These are phyloP conservation scores for Leccinum broughii DNA, from an alignment of 768 basidiomycete species.

Conservation along the genomic window DNA sequence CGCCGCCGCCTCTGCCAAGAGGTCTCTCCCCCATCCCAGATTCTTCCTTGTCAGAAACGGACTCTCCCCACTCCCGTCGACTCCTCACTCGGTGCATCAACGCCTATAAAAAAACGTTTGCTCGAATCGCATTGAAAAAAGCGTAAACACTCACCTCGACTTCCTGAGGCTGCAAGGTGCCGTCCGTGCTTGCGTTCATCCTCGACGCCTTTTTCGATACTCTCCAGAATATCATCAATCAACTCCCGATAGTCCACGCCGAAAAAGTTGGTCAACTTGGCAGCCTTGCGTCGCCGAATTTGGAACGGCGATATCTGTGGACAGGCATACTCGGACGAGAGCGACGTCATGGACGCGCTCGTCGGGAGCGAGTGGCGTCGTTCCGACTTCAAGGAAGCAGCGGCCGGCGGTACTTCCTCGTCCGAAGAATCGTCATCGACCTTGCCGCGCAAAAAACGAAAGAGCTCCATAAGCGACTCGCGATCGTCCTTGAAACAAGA, in stretches of 20 bases:
- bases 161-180: slow-evolving; percentile 61
- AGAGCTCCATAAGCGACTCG: slow-evolving; percentile 71
- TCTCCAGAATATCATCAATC: slow-evolving; percentile 75
- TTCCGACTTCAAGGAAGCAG: slow-evolving; percentile 51
- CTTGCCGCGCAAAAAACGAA: slow-evolving; percentile 58
- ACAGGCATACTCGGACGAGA: slow-evolving; percentile 53
- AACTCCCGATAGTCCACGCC: slow-evolving; percentile 82
- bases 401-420: slow-evolving; percentile 23
- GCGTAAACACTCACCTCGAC: slow-evolving; percentile 56
- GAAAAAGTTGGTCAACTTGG: slow-evolving; percentile 86
- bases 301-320: slow-evolving; percentile 56
- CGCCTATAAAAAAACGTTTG: slow-evolving; percentile 39
- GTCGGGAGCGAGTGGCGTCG: slow-evolving; percentile 72
- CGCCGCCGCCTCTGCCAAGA: slow-evolving; percentile 50
- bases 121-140: neutral
- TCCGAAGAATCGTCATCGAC: slow-evolving; percentile 22
- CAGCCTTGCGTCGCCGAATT: slow-evolving; percentile 67
- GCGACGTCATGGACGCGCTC: slow-evolving; percentile 59
- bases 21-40: slow-evolving; percentile 55
- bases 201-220: slow-evolving; percentile 74
- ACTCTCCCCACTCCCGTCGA: slow-evolving; percentile 27
- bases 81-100: slow-evolving; percentile 39
- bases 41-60: slow-evolving; percentile 17
- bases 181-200: slow-evolving; percentile 62
- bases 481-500: slow-evolving; percentile 62